These are phyloP conservation scores for Ustilago hordei DNA, from an alignment of 1,284 basidiomycete genomes.

Conservation along the genomic window DNA sequence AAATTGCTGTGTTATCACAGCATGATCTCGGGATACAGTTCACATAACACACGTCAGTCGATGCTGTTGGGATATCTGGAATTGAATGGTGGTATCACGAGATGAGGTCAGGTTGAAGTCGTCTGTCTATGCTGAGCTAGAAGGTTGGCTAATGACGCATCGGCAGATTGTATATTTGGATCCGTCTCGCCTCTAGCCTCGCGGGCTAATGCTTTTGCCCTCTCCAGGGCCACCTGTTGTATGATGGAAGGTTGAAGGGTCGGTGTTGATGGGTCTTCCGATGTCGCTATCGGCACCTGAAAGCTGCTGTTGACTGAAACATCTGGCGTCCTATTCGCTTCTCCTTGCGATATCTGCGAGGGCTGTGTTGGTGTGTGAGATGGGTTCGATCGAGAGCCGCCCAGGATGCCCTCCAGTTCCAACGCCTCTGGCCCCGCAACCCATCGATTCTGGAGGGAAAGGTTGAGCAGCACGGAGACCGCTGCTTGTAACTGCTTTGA, in stretches of 20 bases:
- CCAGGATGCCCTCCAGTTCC: constrained; percentile 50
- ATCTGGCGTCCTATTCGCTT: neutral
- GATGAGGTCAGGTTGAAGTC: constrained; percentile 19
- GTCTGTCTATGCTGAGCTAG: constrained; percentile 29
- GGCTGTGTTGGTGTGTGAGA: constrained; percentile 3
- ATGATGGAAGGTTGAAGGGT: constrained; percentile 33
- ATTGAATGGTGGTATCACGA: constrained; percentile 1
- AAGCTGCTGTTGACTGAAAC: neutral
- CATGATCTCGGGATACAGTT: too few relatives aligned
- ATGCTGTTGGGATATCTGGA: constrained; percentile 3
- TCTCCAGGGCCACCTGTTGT: constrained; percentile 44
- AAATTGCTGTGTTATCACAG: neutral
- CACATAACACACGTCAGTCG: neutral
- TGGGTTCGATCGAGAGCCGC: constrained; percentile 11
- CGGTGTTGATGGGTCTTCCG: neutral
- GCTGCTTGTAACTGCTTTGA: constrained; percentile 50
- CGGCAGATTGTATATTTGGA: constrained; percentile 11
- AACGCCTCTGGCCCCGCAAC: constrained; percentile 56
- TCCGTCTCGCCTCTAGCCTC: constrained; percentile 27
- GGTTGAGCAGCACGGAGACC: constrained; percentile 52
- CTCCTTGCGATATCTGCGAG: constrained; percentile 1
- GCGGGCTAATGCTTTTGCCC: constrained; percentile 40
- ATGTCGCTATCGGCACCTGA: neutral
- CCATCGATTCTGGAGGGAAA: constrained; percentile 58
- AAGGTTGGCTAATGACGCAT: constrained; percentile 34